Base-by-base conservation (phyloP, 192 early-diverging fungal species). In the Umbelopsis sp. region DNA sequence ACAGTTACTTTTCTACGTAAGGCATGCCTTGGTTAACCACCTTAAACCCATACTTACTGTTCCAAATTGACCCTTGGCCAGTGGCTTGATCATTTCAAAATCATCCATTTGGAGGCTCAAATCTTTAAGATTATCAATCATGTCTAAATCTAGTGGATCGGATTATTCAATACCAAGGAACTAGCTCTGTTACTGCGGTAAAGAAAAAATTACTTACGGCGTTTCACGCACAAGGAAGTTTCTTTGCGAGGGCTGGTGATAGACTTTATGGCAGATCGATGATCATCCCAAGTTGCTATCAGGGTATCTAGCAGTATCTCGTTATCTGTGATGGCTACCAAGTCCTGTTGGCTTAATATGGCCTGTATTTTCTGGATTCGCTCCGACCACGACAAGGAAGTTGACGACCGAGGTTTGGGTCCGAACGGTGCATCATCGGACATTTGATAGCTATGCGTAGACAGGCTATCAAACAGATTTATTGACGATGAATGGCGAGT, bases 21-120 rank as follows among this genome's bases (percentile, higher is more conserved):
- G 0, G 6, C 37, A 1, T 41, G 37, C 5, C 37, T 41, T 41
- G 5, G 5, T 6, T 41, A 41, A 6, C 37, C 37, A 1, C 2
- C 10, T 6, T 6, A 12, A 22, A 27, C 2, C 10, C 3, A 25
- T 50, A 51, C 66, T 58, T 37, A 88, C 90, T 71, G 80, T 88
- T 45, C 91, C 91, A 45, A 91, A 89, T 41, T 90, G 90, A 2
- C 92, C 92, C 20, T 85, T 89, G 27, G 92, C 89, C 10, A 93
- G 72, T 7, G 89, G 89, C 77, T 93, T 91, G 20, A 93, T 77
- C 18, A 85, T 80, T 64, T 89, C 88, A 86, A 93, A 93, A 76
- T 93, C 90, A 46, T 91, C 55, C 55, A 61, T 27, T 61, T 61
- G 55, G 25, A 61, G 55, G n/a, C 55, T 35, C 7, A 61, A 30